Evolutionary conservation across 2,329 filamentous ascomycete species (phyloP).

Genomic region (Calonectria hawksworthii): DNA sequence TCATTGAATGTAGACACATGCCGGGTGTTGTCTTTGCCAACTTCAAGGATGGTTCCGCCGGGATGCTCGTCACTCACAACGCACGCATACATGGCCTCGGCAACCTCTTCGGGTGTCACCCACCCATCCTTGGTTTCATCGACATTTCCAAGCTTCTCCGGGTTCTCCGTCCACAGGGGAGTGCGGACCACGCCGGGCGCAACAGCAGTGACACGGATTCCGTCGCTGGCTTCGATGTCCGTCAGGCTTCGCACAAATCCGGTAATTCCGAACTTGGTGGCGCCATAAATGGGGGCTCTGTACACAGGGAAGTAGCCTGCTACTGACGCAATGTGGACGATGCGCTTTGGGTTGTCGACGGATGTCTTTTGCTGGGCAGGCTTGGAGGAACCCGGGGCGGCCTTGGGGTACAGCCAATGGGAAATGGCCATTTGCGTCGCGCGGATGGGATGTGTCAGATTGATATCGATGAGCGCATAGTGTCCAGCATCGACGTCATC

Average conservation of each 20-base stretch:
- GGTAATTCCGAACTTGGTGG: slow-evolving; percentile 55
- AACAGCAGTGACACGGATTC: slow-evolving; percentile 58
- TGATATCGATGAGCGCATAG: slow-evolving; percentile 56
- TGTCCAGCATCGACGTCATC: slow-evolving; percentile 47
- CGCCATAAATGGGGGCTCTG: slow-evolving; percentile 54
- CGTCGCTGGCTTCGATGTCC: slow-evolving; percentile 48
- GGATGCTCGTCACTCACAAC: slow-evolving; percentile 50
- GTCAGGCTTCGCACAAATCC: slow-evolving; percentile 59
- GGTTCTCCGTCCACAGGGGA: slow-evolving; percentile 60
- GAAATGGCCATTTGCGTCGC: slow-evolving; percentile 56
- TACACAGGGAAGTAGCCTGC: slow-evolving; percentile 53
- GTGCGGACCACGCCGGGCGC: slow-evolving; percentile 61
- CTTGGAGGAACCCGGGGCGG: neutral
- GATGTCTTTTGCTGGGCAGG: slow-evolving; percentile 33
- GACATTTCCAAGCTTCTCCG: slow-evolving; percentile 57
- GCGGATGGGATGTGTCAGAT: slow-evolving; percentile 58
- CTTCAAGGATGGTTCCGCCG: slow-evolving; percentile 59
- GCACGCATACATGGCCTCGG: slow-evolving; percentile 58
- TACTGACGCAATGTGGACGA: slow-evolving; percentile 55
- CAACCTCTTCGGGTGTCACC: slow-evolving; percentile 59
- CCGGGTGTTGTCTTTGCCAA: slow-evolving; percentile 50
- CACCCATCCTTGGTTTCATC: slow-evolving; percentile 53
- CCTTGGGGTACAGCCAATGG: slow-evolving; percentile 51
- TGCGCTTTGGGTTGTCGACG: slow-evolving; percentile 49
- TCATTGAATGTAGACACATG: slow-evolving; percentile 54